Evolutionary conservation across 176 grass and related monocot genomes (phyloP), one percentile per base, ranked within the genome.

Genomic region (Thalia dealbata): DNA sequence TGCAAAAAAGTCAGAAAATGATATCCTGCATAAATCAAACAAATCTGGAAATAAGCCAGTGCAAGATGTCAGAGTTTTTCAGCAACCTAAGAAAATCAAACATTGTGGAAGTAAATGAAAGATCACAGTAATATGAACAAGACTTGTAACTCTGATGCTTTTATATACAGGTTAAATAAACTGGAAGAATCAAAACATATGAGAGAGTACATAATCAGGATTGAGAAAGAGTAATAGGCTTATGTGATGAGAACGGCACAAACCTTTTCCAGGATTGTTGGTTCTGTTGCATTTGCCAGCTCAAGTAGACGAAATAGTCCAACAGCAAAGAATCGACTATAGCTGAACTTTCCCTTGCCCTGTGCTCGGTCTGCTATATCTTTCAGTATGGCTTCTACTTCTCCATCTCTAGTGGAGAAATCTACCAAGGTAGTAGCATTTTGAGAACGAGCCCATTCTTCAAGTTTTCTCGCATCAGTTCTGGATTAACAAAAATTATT

Each of bases 291-390:
- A 87, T 93, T 99, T 79, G 90, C 70, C 27, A 93, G 81, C 81
- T 99, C 87, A 85, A 99, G 95, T 60, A 99, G 82, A 67, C 95
- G 90, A 83, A 99, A 99, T 64, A 99, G 83, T 52, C 95, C 95
- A 80, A 99, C 79, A 1, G 95, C 95, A 80, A 93, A 91, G 84
- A 99, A 99, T 32, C 90, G 85, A 26, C 95, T 95, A 79, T 99
- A 99, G 83, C 79, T 91, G 82, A 99, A 99, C 74, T 91, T 88
- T 88, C 83, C 87, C 30, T 88, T 87, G 76, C 87, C 83, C 77
- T 90, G 78, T 21, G 90, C 95, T 73, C 90, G 88, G 86, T 99
- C 87, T 35, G 90, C 88, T 71, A 99, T 89, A 87, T 91, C 84
- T 79, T 93, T 99, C 67, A 99, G 59, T 76, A 88, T 70, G 45